Conservation (phyloP, 2,329 filamentous ascomycete genomes). For the Aphanoascus verrucosus region DNA sequence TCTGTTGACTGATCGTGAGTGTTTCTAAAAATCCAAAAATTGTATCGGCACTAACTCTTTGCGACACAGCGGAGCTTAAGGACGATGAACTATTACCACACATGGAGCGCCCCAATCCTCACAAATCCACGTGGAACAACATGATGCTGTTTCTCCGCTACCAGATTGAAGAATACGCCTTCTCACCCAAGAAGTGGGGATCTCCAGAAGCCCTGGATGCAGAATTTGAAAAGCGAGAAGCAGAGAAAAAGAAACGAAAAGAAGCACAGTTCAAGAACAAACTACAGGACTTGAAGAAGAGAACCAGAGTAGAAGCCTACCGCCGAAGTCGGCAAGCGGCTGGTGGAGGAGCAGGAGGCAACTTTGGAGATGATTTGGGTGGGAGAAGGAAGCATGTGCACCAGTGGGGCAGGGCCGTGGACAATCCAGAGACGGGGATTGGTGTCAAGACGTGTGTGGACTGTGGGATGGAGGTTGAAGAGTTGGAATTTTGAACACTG, state of each 20-base stretch:
- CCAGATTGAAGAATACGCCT: conserved; percentile 89
- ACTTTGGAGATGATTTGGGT: conserved; percentile 68
- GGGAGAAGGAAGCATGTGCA: conserved; percentile 68
- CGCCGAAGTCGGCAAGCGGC: conserved; percentile 53
- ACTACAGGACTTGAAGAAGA: conserved; percentile 79
- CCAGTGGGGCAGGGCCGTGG: conserved; percentile 59
- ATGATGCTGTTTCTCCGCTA: conserved; percentile 96
- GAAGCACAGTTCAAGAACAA: conserved; percentile 88
- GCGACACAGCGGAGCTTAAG: conserved; percentile 64
- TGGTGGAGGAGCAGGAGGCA: conserved; percentile 33
- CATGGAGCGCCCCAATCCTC: conserved; percentile 80
- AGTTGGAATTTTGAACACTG: conserved; percentile 43
- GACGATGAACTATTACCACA: conserved; percentile 80
- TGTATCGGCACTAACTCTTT: neutral
- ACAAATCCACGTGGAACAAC: conserved; percentile 92
- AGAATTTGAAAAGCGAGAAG: conserved; percentile 71
- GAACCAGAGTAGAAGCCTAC: conserved; percentile 84
- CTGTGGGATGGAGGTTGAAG: conserved; percentile 58
- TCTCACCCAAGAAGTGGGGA: conserved; percentile 77
- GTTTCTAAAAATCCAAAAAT: neutral
- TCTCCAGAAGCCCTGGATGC: conserved; percentile 72
- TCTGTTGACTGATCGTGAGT: conserved; percentile 76
- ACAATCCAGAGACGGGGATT: conserved; percentile 47
- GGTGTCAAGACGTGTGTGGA: conserved; percentile 61
- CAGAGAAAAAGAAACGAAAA: conserved; percentile 72